A percentile compares a stretch with the other conserved stretches of the same genome.
These are phyloP conservation scores for Xylaria sp. DNA, from an alignment of 2,329 filamentous ascomycete species.

Conservation along the genomic window DNA sequence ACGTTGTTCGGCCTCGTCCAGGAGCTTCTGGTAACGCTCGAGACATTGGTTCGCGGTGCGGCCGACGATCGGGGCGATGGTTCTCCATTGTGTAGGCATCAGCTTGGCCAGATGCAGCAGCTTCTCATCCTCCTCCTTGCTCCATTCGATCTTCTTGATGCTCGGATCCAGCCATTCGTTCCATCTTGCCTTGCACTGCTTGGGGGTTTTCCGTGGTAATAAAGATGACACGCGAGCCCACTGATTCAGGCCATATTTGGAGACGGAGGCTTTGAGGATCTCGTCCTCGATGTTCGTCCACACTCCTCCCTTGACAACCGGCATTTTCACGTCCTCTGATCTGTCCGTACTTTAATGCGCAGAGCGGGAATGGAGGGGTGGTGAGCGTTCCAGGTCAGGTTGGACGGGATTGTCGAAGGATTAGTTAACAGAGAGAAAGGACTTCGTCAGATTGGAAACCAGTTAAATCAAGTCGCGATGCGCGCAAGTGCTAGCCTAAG, in stretches of 20 bases:
- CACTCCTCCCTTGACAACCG: slow-evolving; percentile 78
- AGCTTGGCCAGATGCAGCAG: slow-evolving; percentile 95
- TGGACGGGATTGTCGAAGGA: slow-evolving; percentile 6
- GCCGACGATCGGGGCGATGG: slow-evolving; percentile 95
- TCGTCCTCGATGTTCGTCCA: slow-evolving; percentile 90
- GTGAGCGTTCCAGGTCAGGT: background rate
- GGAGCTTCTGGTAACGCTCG: slow-evolving; percentile 94
- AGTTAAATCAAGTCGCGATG: slow-evolving; percentile 9
- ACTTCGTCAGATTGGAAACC: background rate
- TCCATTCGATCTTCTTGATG: slow-evolving; percentile 99
- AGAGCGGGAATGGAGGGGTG: slow-evolving; percentile 1
- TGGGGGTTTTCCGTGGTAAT: slow-evolving; percentile 95
- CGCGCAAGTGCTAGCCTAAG: slow-evolving; percentile 1
- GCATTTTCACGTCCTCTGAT: slow-evolving; percentile 58
- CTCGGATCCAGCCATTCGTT: slow-evolving; percentile 97
- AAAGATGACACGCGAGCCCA: slow-evolving; percentile 99
- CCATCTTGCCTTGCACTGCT: slow-evolving; percentile 99
- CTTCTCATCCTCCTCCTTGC: slow-evolving; percentile 98
- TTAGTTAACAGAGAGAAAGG: background rate
- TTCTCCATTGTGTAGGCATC: slow-evolving; percentile 99
- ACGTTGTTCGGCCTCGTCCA: slow-evolving; percentile 93
- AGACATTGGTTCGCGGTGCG: slow-evolving; percentile 97
- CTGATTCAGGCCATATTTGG: slow-evolving; percentile 95
- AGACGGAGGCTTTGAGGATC: slow-evolving; percentile 94
- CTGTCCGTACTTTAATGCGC: slow-evolving; percentile 3